Base-by-base conservation (phyloP, 768 basidiomycete genomes). In the Boletus sp. region DNA sequence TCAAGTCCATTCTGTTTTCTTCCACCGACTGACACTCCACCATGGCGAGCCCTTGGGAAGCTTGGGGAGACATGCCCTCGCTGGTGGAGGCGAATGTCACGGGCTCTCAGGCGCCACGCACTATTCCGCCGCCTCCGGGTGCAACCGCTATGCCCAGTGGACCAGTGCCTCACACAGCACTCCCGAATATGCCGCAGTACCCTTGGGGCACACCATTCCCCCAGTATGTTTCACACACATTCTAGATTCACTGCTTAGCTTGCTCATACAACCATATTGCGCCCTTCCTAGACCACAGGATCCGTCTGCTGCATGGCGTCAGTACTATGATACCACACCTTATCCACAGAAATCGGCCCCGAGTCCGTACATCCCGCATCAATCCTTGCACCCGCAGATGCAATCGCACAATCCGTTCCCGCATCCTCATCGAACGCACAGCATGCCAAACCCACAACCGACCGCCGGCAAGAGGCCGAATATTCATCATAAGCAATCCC, bases 291-390 rank as follows among this genome's bases (percentile, higher is more conserved):
- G 8, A 48, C 57, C 55, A 32, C 65, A 70, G 20, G 65, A 63
- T 24, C 59, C 59, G 7, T 56, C n/a, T 18, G 14, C 50, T 28
- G 18, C 29, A 18, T 60, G 62, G 62, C 39, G 5, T 11, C 58
- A 36, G n/a, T 29, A 60, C 39, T 12, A 50, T 3, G 39, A 53
- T 5, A 10, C 56, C 7, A 12, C 53, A 24, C 41, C 45, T 42
- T 56, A 66, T 55, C 63, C 39, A 18, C 67, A 51, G 8, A 61
- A 30, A 57, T 59, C 64, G 24, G 61, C 52, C 12, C 71, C 71
- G 5, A 72, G 71, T 24, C 71, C 71, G 12, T 71, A 71, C 58
- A 58, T 71, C 54, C 66, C 71, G 12, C 62, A 10, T 45, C 69
- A 73, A 18, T 55, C 56, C 17, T 5, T 57, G 11, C 15, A 54